These are phyloP conservation scores for Russula sp. DNA, from an alignment of 768 basidiomycete genomes.

Conservation along the genomic window DNA sequence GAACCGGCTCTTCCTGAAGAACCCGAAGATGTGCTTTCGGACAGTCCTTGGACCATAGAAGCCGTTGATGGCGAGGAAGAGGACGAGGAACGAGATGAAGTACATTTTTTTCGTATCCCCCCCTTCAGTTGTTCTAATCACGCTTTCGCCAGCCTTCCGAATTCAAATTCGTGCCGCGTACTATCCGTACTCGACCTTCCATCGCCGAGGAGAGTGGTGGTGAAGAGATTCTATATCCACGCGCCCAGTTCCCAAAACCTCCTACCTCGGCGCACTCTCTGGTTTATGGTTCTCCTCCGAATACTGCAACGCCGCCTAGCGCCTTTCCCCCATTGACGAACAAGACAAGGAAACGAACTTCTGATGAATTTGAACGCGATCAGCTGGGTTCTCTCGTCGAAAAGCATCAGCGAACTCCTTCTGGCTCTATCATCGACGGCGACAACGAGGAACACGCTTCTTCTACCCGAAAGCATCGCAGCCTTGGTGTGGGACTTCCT, in stretches of 20 bases:
- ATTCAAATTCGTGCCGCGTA: constrained; percentile 45
- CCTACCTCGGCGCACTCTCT: constrained; percentile 4
- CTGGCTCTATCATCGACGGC: constrained; percentile 41
- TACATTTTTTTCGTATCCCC: constrained; percentile 35
- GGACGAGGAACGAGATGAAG: constrained; percentile 65
- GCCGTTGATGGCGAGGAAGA: constrained; percentile 79
- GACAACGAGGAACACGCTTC: constrained; percentile 36
- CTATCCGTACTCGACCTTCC: constrained; percentile 60
- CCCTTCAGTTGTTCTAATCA: constrained; percentile 7
- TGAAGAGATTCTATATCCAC: constrained; percentile 86
- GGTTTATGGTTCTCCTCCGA: constrained; percentile 2
- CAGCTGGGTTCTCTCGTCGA: constrained; percentile 31
- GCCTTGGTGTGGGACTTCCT: constrained; percentile 30
- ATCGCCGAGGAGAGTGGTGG: constrained; percentile 83
- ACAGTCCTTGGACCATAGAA: constrained; percentile 88
- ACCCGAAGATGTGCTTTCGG: constrained; percentile 54
- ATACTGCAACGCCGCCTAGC: constrained; percentile 21
- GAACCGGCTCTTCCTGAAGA: constrained; percentile 36
- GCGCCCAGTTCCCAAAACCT: constrained; percentile 38
- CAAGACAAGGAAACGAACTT: constrained; percentile 36
- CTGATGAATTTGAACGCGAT: constrained; percentile 38
- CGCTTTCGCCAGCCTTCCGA: constrained; percentile 42
- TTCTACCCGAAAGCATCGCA: constrained; percentile 28
- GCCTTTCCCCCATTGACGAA: constrained; percentile 28
- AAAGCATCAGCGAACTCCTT: constrained; percentile 27